Conservation (phyloP, 306 rosid species). For the Cucurbita ficifolia region DNA sequence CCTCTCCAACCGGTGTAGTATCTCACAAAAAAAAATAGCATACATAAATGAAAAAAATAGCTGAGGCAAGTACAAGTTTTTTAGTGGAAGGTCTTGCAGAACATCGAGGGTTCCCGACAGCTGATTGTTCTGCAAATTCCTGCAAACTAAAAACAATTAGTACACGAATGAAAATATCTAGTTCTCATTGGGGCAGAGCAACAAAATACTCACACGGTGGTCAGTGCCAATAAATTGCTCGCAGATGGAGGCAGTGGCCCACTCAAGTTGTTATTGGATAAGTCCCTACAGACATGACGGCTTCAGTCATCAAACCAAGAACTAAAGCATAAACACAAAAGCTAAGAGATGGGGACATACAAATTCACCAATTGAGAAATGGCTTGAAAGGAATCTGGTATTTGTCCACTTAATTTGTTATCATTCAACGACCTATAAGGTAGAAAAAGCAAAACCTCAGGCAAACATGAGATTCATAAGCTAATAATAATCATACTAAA, state of each 20-base stretch:
- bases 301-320: conserved; percentile 7
- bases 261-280: conserved; percentile 67
- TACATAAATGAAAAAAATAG: conserved; percentile 2
- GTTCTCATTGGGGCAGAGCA: background rate
- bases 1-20: too few relatives aligned
- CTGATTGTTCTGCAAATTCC: conserved; percentile 67
- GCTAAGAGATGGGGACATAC: conserved; percentile 33
- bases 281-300: conserved; percentile 46
- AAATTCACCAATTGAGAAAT: conserved; percentile 52
- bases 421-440: conserved; percentile 70
- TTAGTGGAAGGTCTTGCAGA: conserved; percentile 64
- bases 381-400: conserved; percentile 58
- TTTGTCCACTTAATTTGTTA: conserved; percentile 60
- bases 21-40: too few relatives aligned
- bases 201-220: conserved; percentile 61
- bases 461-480: background rate
- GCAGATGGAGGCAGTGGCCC: conserved; percentile 71
- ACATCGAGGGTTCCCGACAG: conserved; percentile 66
- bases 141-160: conserved; percentile 20
- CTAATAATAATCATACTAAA: conserved; percentile 1
- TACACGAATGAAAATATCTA: background rate
- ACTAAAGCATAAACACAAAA: conserved; percentile 1
- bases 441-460: conserved; percentile 13
- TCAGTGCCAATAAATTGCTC: conserved; percentile 39
- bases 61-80: conserved; percentile 52